Evolutionary conservation across 768 basidiomycete genomes (phyloP).

Genomic region (Clitopilus passeckerianus): DNA sequence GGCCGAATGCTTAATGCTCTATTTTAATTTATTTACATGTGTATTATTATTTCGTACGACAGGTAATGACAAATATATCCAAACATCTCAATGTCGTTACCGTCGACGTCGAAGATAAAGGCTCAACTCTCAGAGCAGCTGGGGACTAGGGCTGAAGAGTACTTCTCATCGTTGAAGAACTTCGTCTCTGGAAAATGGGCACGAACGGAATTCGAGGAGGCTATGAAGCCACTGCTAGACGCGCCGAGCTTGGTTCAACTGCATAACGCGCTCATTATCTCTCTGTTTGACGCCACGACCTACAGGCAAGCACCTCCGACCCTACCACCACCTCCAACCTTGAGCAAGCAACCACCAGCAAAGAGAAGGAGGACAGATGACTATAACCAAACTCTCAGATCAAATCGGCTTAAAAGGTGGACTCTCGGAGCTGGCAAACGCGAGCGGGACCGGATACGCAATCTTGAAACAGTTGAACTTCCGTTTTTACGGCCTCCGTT

Average conservation of each 20-base stretch:
- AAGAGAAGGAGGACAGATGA: conserved; percentile 69
- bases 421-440: conserved; percentile 64
- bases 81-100: conserved; percentile 56
- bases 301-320: conserved; percentile 14
- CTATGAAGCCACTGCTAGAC: conserved; percentile 57
- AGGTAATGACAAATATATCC: neutral
- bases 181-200: conserved; percentile 69
- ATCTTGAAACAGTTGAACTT: conserved; percentile 35
- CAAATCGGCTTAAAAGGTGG: conserved; percentile 69
- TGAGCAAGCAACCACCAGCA: conserved; percentile 53
- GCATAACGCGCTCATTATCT: conserved; percentile 82
- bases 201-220: conserved; percentile 71
- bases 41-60: conserved; percentile 5
- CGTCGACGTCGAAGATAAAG: conserved; percentile 72
- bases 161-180: conserved; percentile 60
- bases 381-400: conserved; percentile 70
- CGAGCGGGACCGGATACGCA: conserved; percentile 68
- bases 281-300: conserved; percentile 72
- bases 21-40: conserved; percentile 7
- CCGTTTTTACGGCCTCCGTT: conserved; percentile 37
- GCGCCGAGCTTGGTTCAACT: conserved; percentile 66
- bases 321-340: conserved; percentile 52
- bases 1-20: conserved; percentile 20
- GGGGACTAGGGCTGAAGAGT: conserved; percentile 52
- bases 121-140: conserved; percentile 57